phyloP scores from a whole-genome alignment of 257 asterid species.

The Penstemon newberryi region DNA sequence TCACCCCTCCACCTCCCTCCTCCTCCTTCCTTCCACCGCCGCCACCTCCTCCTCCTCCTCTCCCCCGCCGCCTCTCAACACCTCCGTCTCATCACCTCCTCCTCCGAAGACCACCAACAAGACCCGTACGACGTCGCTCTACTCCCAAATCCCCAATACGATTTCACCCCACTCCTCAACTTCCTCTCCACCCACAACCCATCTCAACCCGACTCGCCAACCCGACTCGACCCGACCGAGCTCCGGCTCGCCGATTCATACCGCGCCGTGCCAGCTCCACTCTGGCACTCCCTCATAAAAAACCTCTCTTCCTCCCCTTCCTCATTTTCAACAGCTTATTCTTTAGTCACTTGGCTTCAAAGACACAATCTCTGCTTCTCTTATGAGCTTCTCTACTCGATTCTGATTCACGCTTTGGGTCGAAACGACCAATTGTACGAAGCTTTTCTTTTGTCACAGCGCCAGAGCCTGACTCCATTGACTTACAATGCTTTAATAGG shows the following conservation, averaged over 20 bases:
- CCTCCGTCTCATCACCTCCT: constrained; percentile 31
- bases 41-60: constrained; percentile 28
- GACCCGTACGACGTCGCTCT: constrained; percentile 52
- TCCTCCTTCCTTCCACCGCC: constrained; percentile 33
- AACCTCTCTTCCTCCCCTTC: constrained; percentile 62
- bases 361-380: constrained; percentile 85
- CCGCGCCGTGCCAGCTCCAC: constrained; percentile 86
- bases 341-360: constrained; percentile 81
- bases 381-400: constrained; percentile 83
- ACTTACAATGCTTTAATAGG: constrained; percentile 94
- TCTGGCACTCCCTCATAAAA: constrained; percentile 90
- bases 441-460: constrained; percentile 84
- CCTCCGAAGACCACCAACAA: constrained; percentile 30
- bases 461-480: constrained; percentile 73
- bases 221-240: constrained; percentile 54
- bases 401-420: constrained; percentile 80
- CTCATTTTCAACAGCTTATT: constrained; percentile 59
- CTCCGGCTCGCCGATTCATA: constrained; percentile 69
- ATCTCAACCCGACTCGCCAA: constrained; percentile 41
- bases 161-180: constrained; percentile 74
- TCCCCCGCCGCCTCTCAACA: constrained; percentile 35
- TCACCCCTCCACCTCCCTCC: constrained; percentile 40
- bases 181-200: constrained; percentile 57
- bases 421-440: constrained; percentile 79
- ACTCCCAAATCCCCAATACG: constrained; percentile 52